phyloP scores from a whole-genome alignment of 805 yeast genomes.

The Myxozyma kluyveri region DNA sequence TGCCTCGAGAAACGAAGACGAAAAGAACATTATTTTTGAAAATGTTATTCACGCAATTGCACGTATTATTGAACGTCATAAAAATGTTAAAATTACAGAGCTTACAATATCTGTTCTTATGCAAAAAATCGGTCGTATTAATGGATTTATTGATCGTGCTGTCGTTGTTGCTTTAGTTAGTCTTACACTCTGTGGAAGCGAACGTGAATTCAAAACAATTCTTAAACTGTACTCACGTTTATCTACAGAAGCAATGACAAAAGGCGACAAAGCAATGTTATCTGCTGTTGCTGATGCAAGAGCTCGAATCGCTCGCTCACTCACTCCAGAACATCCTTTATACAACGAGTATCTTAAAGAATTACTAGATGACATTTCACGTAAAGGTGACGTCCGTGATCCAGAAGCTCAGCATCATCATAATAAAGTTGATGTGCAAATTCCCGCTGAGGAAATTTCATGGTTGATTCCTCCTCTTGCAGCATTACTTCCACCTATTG shows the following conservation, averaged over 20 bases:
- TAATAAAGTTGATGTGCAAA: constrained; percentile 45
- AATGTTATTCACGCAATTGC: constrained; percentile 69
- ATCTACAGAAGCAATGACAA: constrained; percentile 46
- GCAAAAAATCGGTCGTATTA: constrained; percentile 58
- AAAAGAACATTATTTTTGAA: constrained; percentile 44
- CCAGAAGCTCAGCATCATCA: constrained; percentile 82
- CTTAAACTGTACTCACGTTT: constrained; percentile 56
- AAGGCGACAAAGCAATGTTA: constrained; percentile 40
- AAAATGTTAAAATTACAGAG: constrained; percentile 62
- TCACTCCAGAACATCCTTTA: constrained; percentile 42
- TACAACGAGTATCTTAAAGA: constrained; percentile 61
- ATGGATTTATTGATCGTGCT: constrained; percentile 51
- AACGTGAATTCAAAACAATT: constrained; percentile 65
- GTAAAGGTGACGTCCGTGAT: constrained; percentile 74
- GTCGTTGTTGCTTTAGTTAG: constrained; percentile 62
- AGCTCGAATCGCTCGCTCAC: constrained; percentile 41
- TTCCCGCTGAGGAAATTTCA: constrained; percentile 65
- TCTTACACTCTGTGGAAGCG: constrained; percentile 60
- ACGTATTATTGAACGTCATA: constrained; percentile 62
- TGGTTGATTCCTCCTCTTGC: constrained; percentile 72
- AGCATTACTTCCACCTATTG: constrained; percentile 56
- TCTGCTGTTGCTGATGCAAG: constrained; percentile 50
- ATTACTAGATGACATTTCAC: constrained; percentile 61
- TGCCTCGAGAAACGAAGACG: constrained; percentile 19
- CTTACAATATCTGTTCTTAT: constrained; percentile 77